Evolutionary conservation across 2,329 filamentous ascomycete species (phyloP).

Genomic region (Monilinia laxa): DNA sequence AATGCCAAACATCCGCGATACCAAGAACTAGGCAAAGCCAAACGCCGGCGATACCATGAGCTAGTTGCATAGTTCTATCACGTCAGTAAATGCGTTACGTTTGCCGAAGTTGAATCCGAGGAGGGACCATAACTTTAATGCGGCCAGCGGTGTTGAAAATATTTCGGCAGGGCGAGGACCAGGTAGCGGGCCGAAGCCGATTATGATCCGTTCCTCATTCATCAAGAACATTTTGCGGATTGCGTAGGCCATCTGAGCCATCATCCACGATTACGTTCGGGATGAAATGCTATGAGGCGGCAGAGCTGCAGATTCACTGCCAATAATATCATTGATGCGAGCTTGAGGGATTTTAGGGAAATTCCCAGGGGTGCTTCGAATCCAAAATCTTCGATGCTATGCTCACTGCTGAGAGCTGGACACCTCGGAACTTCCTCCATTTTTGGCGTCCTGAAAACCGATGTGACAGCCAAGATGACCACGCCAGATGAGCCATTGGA

Average conservation of each 20-base stretch:
- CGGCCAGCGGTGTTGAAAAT: background rate
- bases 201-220: background rate
- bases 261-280: background rate
- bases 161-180: background rate
- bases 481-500: conserved; percentile 11
- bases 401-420: background rate
- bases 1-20: too few species aligned
- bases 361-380: conserved; percentile 2
- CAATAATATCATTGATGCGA: conserved; percentile 12
- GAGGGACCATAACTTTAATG: background rate
- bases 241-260: conserved; percentile 5
- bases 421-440: background rate
- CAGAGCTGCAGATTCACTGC: conserved; percentile 9
- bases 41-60: background rate
- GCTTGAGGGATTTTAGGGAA: background rate
- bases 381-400: background rate
- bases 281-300: background rate
- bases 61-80: background rate
- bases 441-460: background rate
- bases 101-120: background rate
- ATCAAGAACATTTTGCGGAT: background rate
- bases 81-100: background rate
- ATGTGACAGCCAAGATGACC: conserved; percentile 3
- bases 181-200: background rate
- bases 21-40: too few species aligned